Evolutionary conservation across 805 yeast species (phyloP), one percentile per base, ranked within the genome.

Genomic region (Kluyveromyces wickerhamii): DNA sequence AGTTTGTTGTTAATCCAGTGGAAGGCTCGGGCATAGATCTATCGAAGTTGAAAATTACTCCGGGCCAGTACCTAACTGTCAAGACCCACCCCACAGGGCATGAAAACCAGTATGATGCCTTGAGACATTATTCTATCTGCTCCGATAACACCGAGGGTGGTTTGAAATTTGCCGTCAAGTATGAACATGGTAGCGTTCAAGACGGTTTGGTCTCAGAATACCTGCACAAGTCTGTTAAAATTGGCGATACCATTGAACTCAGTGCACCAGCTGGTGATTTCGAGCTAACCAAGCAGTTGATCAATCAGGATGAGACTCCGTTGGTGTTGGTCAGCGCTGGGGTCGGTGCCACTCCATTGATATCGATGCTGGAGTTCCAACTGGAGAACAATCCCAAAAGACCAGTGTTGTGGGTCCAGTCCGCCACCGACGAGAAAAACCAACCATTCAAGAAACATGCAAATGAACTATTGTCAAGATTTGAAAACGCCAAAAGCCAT

Each of bases 321-420:
- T 49, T 63, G 14, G 62, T 68, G 2, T 52, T 77, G 19, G 57
- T 76, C 36, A 65, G 74, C 14, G 81, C 77, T 30, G 87, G 86
- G 35, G 74, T 76, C 37, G 86, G 85, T 41, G 71, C 74, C 33
- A 79, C 86, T 5, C 86, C 87, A 21, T 37, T 74, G 21, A 45
- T 79, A 21, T 63, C 83, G 5, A 68, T 77, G 49, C 49, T 67
- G 13, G 72, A 72, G 47, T 35, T 37, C 17, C 60, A 55, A 39
- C 42, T 48, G 10, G 21, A 24, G n/a, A 34, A 28, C 2, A 55
- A 54, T 28, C 47, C 56, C 20, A 27, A 43, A 10, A 54, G 59
- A 42, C 60, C 59, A 28, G 39, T 55, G 12, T 37, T 39, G 29
- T 54, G 60, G 60, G 51, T 55, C 21, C 59, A 55, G 40, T 46